These are phyloP conservation scores for Sarocladium strictum DNA, from an alignment of 2,329 filamentous ascomycete species.

Conservation along the genomic window DNA sequence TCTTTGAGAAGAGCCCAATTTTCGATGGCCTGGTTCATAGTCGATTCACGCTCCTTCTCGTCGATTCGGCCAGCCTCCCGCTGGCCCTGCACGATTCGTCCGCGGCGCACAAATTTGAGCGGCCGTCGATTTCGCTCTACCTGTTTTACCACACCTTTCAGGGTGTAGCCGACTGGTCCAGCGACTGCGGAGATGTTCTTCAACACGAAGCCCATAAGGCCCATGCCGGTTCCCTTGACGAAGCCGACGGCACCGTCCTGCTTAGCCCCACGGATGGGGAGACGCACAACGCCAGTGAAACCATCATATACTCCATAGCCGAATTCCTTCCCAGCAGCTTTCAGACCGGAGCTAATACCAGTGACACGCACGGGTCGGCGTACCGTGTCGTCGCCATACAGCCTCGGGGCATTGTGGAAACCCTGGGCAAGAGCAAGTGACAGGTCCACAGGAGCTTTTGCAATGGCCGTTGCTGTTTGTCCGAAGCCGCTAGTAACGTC, in stretches of 20 bases:
- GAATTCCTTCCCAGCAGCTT: slow-evolving; percentile 56
- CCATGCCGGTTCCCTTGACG: slow-evolving; percentile 54
- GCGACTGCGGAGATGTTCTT: slow-evolving; percentile 59
- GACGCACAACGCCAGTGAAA: slow-evolving; percentile 54
- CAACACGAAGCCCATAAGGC: slow-evolving; percentile 56
- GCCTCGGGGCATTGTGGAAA: slow-evolving; percentile 63
- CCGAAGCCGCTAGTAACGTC: slow-evolving; percentile 47
- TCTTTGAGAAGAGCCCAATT: slow-evolving; percentile 27
- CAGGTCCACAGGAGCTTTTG: slow-evolving; percentile 53
- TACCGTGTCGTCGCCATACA: slow-evolving; percentile 67
- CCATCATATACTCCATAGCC: slow-evolving; percentile 60
- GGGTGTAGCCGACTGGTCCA: slow-evolving; percentile 54
- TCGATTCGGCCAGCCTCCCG: slow-evolving; percentile 33
- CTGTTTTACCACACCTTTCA: slow-evolving; percentile 61
- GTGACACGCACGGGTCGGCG: slow-evolving; percentile 57
- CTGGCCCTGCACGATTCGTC: slow-evolving; percentile 53
- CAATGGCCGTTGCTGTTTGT: slow-evolving; percentile 45
- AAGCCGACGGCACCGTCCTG: slow-evolving; percentile 42
- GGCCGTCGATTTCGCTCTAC: slow-evolving; percentile 47
- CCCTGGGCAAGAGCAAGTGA: slow-evolving; percentile 59
- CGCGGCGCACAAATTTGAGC: slow-evolving; percentile 46
- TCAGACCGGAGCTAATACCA: slow-evolving; percentile 57
- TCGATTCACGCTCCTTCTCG: slow-evolving; percentile 22
- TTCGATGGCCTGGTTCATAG: slow-evolving; percentile 21
- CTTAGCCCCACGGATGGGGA: slow-evolving; percentile 52